These are phyloP conservation scores for Geosiphon pyriformis DNA, from an alignment of 192 early-diverging fungal species.

Conservation along the genomic window DNA sequence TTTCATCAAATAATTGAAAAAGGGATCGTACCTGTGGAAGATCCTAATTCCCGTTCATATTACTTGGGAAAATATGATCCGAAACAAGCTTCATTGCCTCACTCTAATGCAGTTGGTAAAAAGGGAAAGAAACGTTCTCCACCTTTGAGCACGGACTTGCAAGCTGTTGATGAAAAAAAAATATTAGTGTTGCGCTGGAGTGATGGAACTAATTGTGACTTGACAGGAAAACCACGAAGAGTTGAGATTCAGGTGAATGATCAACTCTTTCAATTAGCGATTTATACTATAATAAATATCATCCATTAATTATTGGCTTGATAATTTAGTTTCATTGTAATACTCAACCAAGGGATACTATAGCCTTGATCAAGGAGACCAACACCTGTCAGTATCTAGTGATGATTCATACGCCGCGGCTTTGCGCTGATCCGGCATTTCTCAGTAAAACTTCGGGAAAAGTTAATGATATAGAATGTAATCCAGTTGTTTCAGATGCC, in stretches of 20 bases:
- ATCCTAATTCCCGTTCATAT: conserved; percentile 9
- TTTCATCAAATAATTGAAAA: conserved; percentile 38
- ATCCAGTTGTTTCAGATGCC: conserved; percentile 53
- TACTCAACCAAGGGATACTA: conserved; percentile 47
- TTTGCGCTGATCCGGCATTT: conserved; percentile 64
- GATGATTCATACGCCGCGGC: conserved; percentile 64
- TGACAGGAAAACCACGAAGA: conserved; percentile 60
- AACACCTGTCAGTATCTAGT: conserved; percentile 72
- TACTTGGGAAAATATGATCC: conserved; percentile 28
- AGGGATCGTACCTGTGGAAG: conserved; percentile 16
- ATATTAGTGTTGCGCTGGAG: conserved; percentile 69
- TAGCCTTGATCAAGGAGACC: conserved; percentile 60
- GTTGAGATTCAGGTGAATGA: conserved; percentile 64
- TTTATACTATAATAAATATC: too few relatives aligned
- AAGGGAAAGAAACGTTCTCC: neutral
- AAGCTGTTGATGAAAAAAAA: conserved; percentile 40
- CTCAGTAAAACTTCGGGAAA: conserved; percentile 33
- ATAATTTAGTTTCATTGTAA: conserved; percentile 74
- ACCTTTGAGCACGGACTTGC: conserved; percentile 32
- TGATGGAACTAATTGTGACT: conserved; percentile 69
- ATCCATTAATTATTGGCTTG: too few relatives aligned
- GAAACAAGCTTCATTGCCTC: conserved; percentile 16
- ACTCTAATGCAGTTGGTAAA: conserved; percentile 20
- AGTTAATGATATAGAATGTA: conserved; percentile 58
- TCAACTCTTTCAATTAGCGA: neutral